A percentile compares a stretch with the other conserved stretches of the same genome.
These are phyloP conservation scores for Maudiozyma turicensis DNA, from an alignment of 805 yeast species.

Conservation along the genomic window DNA sequence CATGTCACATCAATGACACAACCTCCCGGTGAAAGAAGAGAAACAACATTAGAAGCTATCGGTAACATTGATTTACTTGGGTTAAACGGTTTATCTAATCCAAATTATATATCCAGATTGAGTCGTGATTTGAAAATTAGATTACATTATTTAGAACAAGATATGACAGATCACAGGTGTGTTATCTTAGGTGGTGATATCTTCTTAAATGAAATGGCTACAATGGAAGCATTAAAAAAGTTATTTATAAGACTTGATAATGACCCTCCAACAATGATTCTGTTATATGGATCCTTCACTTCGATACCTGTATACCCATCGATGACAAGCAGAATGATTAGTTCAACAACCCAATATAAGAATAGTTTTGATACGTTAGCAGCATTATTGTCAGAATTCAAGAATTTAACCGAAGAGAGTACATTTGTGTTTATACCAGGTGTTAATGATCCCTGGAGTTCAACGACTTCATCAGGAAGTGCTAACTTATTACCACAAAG, in stretches of 20 bases:
- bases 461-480: constrained; percentile 55
- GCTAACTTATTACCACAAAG: constrained; percentile 60
- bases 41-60: constrained; percentile 52
- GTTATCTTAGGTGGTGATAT: constrained; percentile 70
- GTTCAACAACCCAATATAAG: constrained; percentile 49
- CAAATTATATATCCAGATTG: constrained; percentile 40
- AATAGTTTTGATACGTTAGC: constrained; percentile 69
- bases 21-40: constrained; percentile 80
- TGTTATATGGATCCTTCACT: constrained; percentile 74
- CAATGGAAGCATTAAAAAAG: constrained; percentile 56
- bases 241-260: constrained; percentile 46
- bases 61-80: constrained; percentile 71
- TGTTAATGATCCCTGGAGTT: constrained; percentile 87
- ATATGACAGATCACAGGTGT: constrained; percentile 45
- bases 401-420: constrained; percentile 27
- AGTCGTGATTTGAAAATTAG: constrained; percentile 50
- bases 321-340: constrained; percentile 39
- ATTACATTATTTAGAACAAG: constrained; percentile 47
- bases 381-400: constrained; percentile 44
- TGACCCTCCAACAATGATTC: constrained; percentile 57
- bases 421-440: constrained; percentile 79
- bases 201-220: constrained; percentile 48
- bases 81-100: constrained; percentile 28
- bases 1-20: constrained; percentile 70
- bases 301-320: constrained; percentile 55